Evolutionary conservation across 352 stramenopile species (phyloP).

Genomic region (Phytophthora pisi): DNA sequence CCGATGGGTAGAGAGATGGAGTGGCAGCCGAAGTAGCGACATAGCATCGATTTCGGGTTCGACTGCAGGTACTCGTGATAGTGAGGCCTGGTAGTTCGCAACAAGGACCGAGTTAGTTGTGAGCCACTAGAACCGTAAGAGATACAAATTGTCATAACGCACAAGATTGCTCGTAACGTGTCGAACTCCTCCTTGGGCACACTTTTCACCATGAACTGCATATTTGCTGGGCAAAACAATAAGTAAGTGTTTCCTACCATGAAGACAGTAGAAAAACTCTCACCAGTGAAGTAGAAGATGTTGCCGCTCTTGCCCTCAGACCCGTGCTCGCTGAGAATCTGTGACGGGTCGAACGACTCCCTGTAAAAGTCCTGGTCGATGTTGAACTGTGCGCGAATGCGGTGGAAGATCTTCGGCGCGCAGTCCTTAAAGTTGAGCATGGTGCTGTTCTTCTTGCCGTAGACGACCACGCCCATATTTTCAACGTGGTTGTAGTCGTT

Average conservation of each 20-base stretch:
- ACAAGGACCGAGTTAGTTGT: slow-evolving; percentile 1
- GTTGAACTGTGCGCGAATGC: slow-evolving; percentile 76
- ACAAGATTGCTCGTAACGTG: slow-evolving; percentile 80
- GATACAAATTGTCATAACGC: slow-evolving; percentile 13
- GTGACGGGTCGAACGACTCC: slow-evolving; percentile 75
- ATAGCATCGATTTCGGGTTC: slow-evolving; percentile 77
- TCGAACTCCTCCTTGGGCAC: slow-evolving; percentile 88
- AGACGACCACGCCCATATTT: slow-evolving; percentile 75
- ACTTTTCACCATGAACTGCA: slow-evolving; percentile 90
- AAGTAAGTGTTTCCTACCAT: not conserved
- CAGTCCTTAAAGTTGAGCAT: slow-evolving; percentile 78
- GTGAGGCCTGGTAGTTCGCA: slow-evolving; percentile 48
- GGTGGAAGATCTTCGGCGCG: slow-evolving; percentile 79
- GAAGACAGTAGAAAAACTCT: not conserved
- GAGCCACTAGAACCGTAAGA: not conserved
- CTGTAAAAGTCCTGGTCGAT: slow-evolving; percentile 73
- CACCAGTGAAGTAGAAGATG: slow-evolving; percentile 88
- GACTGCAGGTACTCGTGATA: slow-evolving; percentile 83
- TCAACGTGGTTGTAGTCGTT: slow-evolving; percentile 76
- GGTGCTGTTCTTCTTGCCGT: slow-evolving; percentile 58
- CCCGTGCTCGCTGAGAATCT: slow-evolving; percentile 79
- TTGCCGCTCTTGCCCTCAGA: slow-evolving; percentile 88
- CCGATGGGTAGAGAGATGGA: slow-evolving; percentile 86
- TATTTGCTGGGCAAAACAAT: slow-evolving; percentile 55
- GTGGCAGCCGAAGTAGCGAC: slow-evolving; percentile 85